phyloP scores from a whole-genome alignment of 73 alveolate species.

The Paramecium tetraurelia region DNA sequence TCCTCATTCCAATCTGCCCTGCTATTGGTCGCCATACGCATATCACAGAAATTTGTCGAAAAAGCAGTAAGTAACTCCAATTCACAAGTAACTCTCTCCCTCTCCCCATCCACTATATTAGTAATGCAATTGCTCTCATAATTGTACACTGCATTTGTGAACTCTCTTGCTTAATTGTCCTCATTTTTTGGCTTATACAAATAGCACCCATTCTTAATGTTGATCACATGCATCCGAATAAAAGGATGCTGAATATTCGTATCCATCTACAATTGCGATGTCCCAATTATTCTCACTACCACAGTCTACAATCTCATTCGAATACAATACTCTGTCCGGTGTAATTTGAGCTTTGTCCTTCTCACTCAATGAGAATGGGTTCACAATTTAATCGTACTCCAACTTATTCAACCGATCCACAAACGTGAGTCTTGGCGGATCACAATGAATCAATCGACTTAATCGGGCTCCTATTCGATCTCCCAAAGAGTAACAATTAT shows the following conservation, averaged over 20 bases:
- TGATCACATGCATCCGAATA: constrained; percentile 90
- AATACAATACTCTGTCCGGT: neutral
- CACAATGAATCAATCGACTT: neutral
- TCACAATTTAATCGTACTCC: neutral
- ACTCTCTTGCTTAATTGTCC: constrained; percentile 43
- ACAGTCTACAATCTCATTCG: neutral
- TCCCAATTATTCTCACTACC: constrained; percentile 65
- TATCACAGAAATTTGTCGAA: constrained; percentile 86
- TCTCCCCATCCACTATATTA: constrained; percentile 35
- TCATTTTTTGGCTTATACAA: constrained; percentile 68
- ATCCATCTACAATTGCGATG: constrained; percentile 89
- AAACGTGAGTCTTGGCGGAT: neutral
- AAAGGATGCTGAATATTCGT: constrained; percentile 94
- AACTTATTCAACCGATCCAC: neutral
- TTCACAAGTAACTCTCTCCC: constrained; percentile 64
- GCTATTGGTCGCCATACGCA: constrained; percentile 92
- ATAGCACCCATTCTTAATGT: constrained; percentile 81
- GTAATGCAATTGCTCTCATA: constrained; percentile 65
- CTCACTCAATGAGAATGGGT: neutral
- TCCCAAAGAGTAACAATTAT: neutral
- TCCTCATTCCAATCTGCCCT: constrained; percentile 92
- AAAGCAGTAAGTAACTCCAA: constrained; percentile 52
- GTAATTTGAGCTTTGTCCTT: neutral
- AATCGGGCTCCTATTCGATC: neutral
- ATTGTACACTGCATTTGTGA: constrained; percentile 61